phyloP scores from a whole-genome alignment of 2,329 filamentous ascomycete species.

The Fusarium sp. region DNA sequence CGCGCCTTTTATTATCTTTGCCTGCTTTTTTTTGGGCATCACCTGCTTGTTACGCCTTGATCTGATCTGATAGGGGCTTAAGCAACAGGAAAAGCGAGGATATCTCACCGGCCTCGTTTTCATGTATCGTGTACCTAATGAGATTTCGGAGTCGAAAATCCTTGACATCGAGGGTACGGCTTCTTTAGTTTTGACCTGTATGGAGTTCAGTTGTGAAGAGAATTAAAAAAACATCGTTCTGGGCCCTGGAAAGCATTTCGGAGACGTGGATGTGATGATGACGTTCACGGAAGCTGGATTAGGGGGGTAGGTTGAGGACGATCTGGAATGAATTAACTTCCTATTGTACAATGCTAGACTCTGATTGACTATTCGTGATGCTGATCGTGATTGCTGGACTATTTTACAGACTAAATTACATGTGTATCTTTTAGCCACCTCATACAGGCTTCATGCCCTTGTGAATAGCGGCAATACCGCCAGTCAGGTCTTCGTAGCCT shows the following conservation, averaged over 20 bases:
- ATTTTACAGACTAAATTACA: slow-evolving; percentile 39
- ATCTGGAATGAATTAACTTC: slow-evolving; percentile 38
- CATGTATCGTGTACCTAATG: slow-evolving; percentile 52
- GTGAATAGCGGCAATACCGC: slow-evolving; percentile 94
- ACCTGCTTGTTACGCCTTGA: slow-evolving; percentile 35
- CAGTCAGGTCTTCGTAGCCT: slow-evolving; percentile 90
- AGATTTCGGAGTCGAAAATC: slow-evolving; percentile 44
- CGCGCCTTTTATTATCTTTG: slow-evolving; percentile 25
- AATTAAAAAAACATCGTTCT: slow-evolving; percentile 44
- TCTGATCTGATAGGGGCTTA: slow-evolving; percentile 32
- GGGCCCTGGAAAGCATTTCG: slow-evolving; percentile 34
- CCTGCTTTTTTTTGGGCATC: slow-evolving; percentile 31
- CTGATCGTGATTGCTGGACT: slow-evolving; percentile 13
- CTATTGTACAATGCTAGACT: slow-evolving; percentile 38
- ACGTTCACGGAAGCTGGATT: slow-evolving; percentile 22
- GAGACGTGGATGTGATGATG: slow-evolving; percentile 31
- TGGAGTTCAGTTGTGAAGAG: slow-evolving; percentile 46
- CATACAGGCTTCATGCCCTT: slow-evolving; percentile 86
- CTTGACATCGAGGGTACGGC: slow-evolving; percentile 43
- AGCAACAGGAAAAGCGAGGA: slow-evolving; percentile 38
- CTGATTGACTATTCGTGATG: slow-evolving; percentile 21
- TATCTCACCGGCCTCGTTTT: slow-evolving; percentile 39
- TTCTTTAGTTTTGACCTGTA: slow-evolving; percentile 47
- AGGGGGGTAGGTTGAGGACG: slow-evolving; percentile 29
- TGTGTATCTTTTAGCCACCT: slow-evolving; percentile 12